Evolutionary conservation across 2,329 filamentous ascomycete genomes (phyloP), one percentile per base, ranked within the genome.

Genomic region (Penicillium sp.): DNA sequence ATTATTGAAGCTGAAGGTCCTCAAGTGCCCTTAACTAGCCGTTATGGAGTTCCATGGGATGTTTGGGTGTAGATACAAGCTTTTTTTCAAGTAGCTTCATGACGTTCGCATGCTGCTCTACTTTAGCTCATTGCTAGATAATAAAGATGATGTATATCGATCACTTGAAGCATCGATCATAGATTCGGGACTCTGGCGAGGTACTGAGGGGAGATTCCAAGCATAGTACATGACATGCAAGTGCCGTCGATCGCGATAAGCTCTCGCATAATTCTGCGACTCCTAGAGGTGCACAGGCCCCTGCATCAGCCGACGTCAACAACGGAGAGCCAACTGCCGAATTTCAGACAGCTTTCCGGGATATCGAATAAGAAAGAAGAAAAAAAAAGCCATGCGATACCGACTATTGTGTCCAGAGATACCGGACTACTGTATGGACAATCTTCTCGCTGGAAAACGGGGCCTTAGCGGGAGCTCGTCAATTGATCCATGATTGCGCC

Each of bases 1-100:
- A 65, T 79, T 0, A 30, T 75, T 1, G 73, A 72, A 4, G 69
- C 71, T 0, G 77, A 79, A 57, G 76, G 77, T 1, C 73, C 75
- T 0, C 74, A 75, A 60, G 63, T 64, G 6, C 60, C 65, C 1
- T 37, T 68, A 38, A 63, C 61, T 2, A 64, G 55, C 30, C 66
- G 65, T 2, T 57, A 70, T 42, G 68, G 68, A 5, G 46, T 69
- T 14, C 55, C 62, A 7, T 71, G 68, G 68, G 65, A 71, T 58
- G 55, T 53, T 2, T 72, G 68, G 64, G 69, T 71, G 16, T 70
- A 61, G 53, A 25, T 22, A 22, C 19, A 22, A 22, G 19, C 19
- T 22, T 22, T 22, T 22, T 22, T 22, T 22, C 16, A 35, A 33
- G n/a, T 13, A 3, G 26, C 10, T 35, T 5, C 3, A 35, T 35